Base-by-base conservation (phyloP, 192 early-diverging fungal species). In the Backusella macrospora region DNA sequence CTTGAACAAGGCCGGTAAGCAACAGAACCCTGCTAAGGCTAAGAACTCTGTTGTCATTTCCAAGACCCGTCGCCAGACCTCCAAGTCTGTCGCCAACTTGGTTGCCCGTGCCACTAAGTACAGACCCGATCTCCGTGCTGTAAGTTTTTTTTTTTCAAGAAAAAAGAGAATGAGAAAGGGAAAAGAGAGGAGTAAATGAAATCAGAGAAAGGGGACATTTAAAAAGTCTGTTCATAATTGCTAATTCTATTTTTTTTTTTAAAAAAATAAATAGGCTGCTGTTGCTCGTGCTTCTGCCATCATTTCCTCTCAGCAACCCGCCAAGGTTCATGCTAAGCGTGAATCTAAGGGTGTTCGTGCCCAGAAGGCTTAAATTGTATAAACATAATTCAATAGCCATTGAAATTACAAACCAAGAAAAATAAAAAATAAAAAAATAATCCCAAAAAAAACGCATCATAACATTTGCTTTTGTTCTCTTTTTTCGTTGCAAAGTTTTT, bases 61-160 rank as follows among this genome's bases (percentile, higher is more conserved):
- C 79, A 92, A 86, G 78, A 81, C 86, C 45, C 75, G 83, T 75
- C 90, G 92, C 76, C 85, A 81, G 71, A 83, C 90, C 73, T 86
- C 90, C 74, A 85, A 85, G 80, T 80, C 81, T 74, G 83, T 94
- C 70, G 86, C 82, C 70, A 92, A 88, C 81, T 78, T 89, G 65
- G 76, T 90, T 59, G 78, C 88, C 73, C 83, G 80, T 74, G 67
- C 42, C 14, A 49, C 70, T 73, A 79, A 80, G 48, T 92, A 93
- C 89, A 88, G 93, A 68, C 86, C 89, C 68, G 93, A 94, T 76
- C 86, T 92, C 73, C 83, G 86, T 80, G 76, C 85, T 74, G 87
- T 89, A 87, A 43, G 71, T 62, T 9, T 38, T 39, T 62, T 49
- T 18, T 13, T 21, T 63, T 67, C 1, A 9, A 59, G 21, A 6